Evolutionary conservation across 371 early-diverging fungal genomes (phyloP).

Genomic region (Lichtheimia ornata): DNA sequence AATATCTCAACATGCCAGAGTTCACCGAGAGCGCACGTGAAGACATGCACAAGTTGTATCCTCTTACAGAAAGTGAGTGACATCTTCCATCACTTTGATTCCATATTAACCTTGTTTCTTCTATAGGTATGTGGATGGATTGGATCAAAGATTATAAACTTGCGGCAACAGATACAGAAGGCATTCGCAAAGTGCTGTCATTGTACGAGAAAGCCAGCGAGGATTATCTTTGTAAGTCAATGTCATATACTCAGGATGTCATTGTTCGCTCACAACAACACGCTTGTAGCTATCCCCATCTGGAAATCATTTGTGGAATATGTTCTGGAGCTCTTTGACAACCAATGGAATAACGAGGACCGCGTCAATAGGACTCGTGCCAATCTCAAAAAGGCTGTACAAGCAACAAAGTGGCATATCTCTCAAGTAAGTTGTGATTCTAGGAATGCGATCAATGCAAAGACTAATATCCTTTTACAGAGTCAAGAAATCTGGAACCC

Average conservation of each 20-base stretch:
- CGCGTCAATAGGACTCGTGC: constrained; percentile 36
- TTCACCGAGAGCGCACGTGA: constrained; percentile 54
- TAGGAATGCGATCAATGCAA: neutral
- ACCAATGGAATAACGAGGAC: constrained; percentile 25
- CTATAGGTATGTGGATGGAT: constrained; percentile 62
- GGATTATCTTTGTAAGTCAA: constrained; percentile 65
- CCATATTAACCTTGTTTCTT: neutral
- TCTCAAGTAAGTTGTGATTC: constrained; percentile 24
- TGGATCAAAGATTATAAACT: constrained; percentile 65
- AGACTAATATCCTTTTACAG: constrained; percentile 11
- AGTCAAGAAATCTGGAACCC: constrained; percentile 64
- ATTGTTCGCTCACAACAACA: neutral
- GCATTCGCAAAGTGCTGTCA: constrained; percentile 40
- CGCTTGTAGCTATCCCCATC: constrained; percentile 52
- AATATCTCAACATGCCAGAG: constrained; percentile 32
- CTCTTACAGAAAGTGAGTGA: constrained; percentile 57
- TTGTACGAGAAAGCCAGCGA: constrained; percentile 50
- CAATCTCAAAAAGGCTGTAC: constrained; percentile 38
- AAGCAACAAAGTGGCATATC: constrained; percentile 51
- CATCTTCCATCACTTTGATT: neutral
- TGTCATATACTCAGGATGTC: neutral
- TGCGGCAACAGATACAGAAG: constrained; percentile 23
- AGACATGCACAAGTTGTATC: constrained; percentile 58
- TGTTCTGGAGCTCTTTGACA: constrained; percentile 34
- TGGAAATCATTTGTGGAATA: constrained; percentile 60